Evolutionary conservation across 2,329 filamentous ascomycete species (phyloP).

Genomic region (Metarhizium album): DNA sequence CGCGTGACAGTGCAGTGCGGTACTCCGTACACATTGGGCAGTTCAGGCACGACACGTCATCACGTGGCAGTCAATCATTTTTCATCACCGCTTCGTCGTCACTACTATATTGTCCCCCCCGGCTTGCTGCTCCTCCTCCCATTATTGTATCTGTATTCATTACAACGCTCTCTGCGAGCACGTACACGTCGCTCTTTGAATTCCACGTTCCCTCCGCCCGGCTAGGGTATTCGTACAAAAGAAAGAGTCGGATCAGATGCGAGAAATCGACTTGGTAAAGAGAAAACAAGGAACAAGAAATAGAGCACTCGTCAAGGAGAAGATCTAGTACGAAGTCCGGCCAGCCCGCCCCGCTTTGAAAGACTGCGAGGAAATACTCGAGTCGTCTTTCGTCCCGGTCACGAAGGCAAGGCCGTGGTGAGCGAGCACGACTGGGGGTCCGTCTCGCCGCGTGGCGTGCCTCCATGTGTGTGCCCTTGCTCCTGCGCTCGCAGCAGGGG

Average conservation of each 20-base stretch:
- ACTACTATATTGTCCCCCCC: neutral
- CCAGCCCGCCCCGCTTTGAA: neutral
- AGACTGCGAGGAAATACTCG: too few relatives aligned
- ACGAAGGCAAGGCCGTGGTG: too few relatives aligned
- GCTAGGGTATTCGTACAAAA: conserved; percentile 10
- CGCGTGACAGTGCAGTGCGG: too few relatives aligned
- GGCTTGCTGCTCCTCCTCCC: neutral
- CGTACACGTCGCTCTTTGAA: neutral
- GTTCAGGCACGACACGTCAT: neutral
- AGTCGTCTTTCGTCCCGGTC: too few relatives aligned
- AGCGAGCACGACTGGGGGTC: too few relatives aligned
- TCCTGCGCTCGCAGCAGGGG: too few relatives aligned
- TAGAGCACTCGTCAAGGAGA: neutral
- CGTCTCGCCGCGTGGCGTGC: too few relatives aligned
- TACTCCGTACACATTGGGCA: too few relatives aligned
- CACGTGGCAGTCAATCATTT: neutral
- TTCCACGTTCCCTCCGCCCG: neutral
- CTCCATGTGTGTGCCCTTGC: too few relatives aligned
- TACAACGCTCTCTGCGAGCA: neutral
- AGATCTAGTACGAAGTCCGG: neutral
- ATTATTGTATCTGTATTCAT: neutral
- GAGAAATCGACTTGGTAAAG: neutral
- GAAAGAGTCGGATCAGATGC: neutral
- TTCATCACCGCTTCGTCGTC: neutral
- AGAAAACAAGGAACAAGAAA: neutral